Base-by-base conservation (phyloP, 139 green algal genomes). In the Picochlorum sp. region DNA sequence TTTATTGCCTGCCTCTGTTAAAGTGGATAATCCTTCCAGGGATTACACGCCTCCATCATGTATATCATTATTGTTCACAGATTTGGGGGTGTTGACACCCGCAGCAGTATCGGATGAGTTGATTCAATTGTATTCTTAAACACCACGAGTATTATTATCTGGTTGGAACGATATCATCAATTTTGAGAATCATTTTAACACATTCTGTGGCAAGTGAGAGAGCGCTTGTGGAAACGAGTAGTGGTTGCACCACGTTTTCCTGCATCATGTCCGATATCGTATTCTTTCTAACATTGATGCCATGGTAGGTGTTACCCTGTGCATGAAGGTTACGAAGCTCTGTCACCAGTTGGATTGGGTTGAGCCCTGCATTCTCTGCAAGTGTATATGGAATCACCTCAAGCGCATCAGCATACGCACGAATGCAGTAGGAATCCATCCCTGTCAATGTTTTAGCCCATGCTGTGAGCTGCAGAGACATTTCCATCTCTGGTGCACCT, bases 311-410 rank as follows among this genome's bases (percentile, higher is more conserved):
- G 60, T 86, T 65, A 4, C 88, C 88, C 20, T 79, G 62, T 3
- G 93, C 90, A 69, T 99, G 94, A 61, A 80, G 49, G 55, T 90
- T 89, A 23, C 92, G 78, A 72, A 99, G 86, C 85, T 98, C 85
- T 4, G 92, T 97, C n/a, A 99, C 92, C 28, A 97, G 95, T 50
- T 91, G 73, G 63, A 98, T 98, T 60, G 94, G 86, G 70, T 97
- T 94, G 8, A 98, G 79, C 2, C 94, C 94, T 6, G 92, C 91
- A 68, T 99, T 99, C 79, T 99, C 94, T 6, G 92, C 85, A 74
- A 99, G 83, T 14, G 94, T 99, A 84, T 95, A 98, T 7, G 94
- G 94, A 47, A 99, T 85, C 49, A 98, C 84, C 77, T 99, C 94
- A 57, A 99, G 79, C 14, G 94, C 94, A 63, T 99, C 91, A 0